Percentiles rank a stretch among this genome's conserved stretches.
Conservation (phyloP, 75 land plant genomes). For the Cunninghamia lanceolata region DNA sequence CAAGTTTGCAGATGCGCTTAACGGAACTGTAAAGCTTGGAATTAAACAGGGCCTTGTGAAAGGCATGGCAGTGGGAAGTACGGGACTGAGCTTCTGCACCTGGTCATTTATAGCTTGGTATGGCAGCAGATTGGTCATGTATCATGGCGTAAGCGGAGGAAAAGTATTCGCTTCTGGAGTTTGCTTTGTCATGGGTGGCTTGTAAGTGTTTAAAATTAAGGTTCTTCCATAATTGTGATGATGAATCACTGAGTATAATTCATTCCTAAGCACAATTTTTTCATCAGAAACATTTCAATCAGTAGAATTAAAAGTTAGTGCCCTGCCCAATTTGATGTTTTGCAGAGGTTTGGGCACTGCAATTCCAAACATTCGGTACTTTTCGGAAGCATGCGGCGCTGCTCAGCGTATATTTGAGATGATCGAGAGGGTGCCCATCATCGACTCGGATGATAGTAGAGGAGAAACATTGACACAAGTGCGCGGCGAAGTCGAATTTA, state of each 20-base stretch:
- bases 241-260: no score
- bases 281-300: no score
- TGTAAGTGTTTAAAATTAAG: conserved; percentile 19
- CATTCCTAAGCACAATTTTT: neutral
- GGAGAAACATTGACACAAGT: conserved; percentile 19
- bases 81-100: conserved; percentile 44
- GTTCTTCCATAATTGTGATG: no score
- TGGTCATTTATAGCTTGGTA: conserved; percentile 48
- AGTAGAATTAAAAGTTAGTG: neutral
- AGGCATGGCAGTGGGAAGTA: conserved; percentile 51
- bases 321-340: neutral
- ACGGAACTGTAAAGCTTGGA: conserved; percentile 37
- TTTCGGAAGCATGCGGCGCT: conserved; percentile 44
- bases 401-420: conserved; percentile 33
- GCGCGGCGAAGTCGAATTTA: conserved; percentile 49
- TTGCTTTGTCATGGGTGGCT: conserved; percentile 39
- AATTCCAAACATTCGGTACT: conserved; percentile 42
- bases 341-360: conserved; percentile 15
- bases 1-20: conserved; percentile 20
- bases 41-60: conserved; percentile 46
- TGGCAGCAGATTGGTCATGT: conserved; percentile 29
- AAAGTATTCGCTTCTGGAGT: conserved; percentile 24
- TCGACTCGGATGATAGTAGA: conserved; percentile 30
- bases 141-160: conserved; percentile 35
- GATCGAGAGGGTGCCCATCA: conserved; percentile 32